These are phyloP conservation scores for Macrolepiota dolichaula DNA, from an alignment of 768 basidiomycete species.

Conservation along the genomic window DNA sequence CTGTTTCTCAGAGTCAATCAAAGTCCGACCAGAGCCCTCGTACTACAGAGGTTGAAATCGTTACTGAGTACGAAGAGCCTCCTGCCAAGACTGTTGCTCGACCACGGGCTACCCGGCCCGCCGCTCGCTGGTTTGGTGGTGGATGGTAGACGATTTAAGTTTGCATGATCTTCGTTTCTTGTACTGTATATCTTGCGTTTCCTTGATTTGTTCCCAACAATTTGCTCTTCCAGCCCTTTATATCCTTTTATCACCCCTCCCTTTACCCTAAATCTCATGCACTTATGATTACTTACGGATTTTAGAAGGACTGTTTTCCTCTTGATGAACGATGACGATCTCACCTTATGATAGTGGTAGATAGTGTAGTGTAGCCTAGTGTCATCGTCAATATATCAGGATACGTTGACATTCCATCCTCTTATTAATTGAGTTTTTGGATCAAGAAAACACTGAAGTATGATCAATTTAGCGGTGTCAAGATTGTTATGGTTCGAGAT, in stretches of 20 bases:
- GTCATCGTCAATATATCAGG: slow-evolving; percentile 14
- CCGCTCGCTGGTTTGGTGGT: slow-evolving; percentile 56
- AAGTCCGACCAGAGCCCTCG: slow-evolving; percentile 62
- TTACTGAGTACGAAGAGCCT: slow-evolving; percentile 55
- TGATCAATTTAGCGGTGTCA: too few relatives aligned
- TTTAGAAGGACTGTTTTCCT: slow-evolving; percentile 11
- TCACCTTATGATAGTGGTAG: slow-evolving; percentile 27
- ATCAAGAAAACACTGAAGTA: too few relatives aligned
- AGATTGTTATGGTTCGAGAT: too few relatives aligned
- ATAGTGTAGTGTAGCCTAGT: slow-evolving; percentile 32
- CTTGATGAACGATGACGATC: slow-evolving; percentile 12
- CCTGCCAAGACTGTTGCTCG: slow-evolving; percentile 36
- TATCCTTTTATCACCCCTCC: background rate
- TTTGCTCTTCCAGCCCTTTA: background rate
- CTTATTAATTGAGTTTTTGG: background rate
- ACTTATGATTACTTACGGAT: slow-evolving; percentile 8
- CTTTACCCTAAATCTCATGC: slow-evolving; percentile 2
- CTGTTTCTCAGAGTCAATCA: slow-evolving; percentile 56
- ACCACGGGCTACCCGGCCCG: slow-evolving; percentile 34
- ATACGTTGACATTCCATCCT: background rate
- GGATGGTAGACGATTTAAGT: slow-evolving; percentile 43
- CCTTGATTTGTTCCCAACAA: background rate
- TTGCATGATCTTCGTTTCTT: slow-evolving; percentile 18
- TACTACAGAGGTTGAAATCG: slow-evolving; percentile 69
- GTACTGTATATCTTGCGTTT: slow-evolving; percentile 18